Evolutionary conservation across 768 basidiomycete genomes (phyloP).

Genomic region (Wakefieldia striispora): DNA sequence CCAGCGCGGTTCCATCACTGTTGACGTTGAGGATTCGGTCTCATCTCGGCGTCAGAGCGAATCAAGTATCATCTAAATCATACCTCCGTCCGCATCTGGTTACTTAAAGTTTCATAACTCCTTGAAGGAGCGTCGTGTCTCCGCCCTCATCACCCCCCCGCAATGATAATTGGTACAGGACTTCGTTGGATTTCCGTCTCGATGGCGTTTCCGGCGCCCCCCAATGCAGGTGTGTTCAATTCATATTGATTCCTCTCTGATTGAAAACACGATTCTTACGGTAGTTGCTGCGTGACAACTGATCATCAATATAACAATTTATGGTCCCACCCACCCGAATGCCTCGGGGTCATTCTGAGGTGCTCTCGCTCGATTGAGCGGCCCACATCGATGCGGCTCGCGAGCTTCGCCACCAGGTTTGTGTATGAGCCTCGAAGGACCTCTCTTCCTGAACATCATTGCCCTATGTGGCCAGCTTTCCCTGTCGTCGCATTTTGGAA

Average conservation of each 20-base stretch:
- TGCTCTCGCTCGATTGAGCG: background rate
- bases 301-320: conserved; percentile 2
- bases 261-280: conserved; percentile 17
- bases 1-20: conserved; percentile 4
- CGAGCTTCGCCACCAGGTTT: conserved; percentile 1
- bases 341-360: conserved; percentile 6
- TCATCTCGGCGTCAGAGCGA: conserved; percentile 29
- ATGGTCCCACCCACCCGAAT: conserved; percentile 2
- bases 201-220: conserved; percentile 5
- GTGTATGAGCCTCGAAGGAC: conserved; percentile 12
- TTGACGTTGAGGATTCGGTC: conserved; percentile 5
- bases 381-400: conserved; percentile 1
- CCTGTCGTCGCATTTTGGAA: conserved; percentile 14
- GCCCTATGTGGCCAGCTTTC: conserved; percentile 1
- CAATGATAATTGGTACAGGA: conserved; percentile 12
- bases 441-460: conserved; percentile 8
- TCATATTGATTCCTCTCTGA: conserved; percentile 19
- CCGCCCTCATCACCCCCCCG: conserved; percentile 20
- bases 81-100: conserved; percentile 2
- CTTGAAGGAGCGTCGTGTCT: conserved; percentile 14
- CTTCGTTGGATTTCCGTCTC: conserved; percentile 15
- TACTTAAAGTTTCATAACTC: conserved; percentile 24
- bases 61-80: conserved; percentile 8
- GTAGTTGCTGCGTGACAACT: conserved; percentile 10
- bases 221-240: conserved; percentile 11